Conservation (phyloP, 2,329 filamentous ascomycete genomes). For the Trichoderma harzianum region DNA sequence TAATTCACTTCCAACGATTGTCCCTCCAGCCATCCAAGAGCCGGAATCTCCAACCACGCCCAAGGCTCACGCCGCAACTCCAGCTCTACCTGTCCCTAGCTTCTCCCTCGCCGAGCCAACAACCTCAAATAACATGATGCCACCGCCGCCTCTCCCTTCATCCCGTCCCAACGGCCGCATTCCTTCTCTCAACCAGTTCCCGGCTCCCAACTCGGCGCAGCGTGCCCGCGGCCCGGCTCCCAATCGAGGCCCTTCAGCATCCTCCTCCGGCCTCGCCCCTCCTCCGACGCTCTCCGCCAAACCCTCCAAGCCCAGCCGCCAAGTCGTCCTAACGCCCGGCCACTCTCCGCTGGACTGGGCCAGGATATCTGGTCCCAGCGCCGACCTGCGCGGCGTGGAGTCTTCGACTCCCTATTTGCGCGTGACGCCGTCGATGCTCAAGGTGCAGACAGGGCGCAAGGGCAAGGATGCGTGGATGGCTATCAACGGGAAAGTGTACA, state of each 20-base stretch:
- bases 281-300: constrained; percentile 53
- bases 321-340: constrained; percentile 81
- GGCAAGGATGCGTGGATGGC: constrained; percentile 88
- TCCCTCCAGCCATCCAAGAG: constrained; percentile 23
- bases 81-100: constrained; percentile 38
- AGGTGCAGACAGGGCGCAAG: constrained; percentile 73
- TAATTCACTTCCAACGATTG: constrained; percentile 22
- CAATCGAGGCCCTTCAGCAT: constrained; percentile 35
- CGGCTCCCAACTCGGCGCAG: constrained; percentile 51
- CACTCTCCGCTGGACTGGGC: constrained; percentile 98
- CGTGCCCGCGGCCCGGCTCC: constrained; percentile 43
- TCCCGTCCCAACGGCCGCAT: constrained; percentile 28
- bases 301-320: constrained; percentile 57
- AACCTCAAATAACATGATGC: constrained; percentile 25
- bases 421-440: constrained; percentile 79
- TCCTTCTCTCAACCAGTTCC: constrained; percentile 44
- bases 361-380: constrained; percentile 61
- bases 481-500: constrained; percentile 88
- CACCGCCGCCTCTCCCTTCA: constrained; percentile 30
- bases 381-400: constrained; percentile 64
- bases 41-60: constrained; percentile 48
- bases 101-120: constrained; percentile 38
- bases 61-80: constrained; percentile 38
- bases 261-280: constrained; percentile 48
- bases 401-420: constrained; percentile 56